phyloP scores from a whole-genome alignment of 2,329 filamentous ascomycete species.

The Cladosporium austrohemisphaericum region DNA sequence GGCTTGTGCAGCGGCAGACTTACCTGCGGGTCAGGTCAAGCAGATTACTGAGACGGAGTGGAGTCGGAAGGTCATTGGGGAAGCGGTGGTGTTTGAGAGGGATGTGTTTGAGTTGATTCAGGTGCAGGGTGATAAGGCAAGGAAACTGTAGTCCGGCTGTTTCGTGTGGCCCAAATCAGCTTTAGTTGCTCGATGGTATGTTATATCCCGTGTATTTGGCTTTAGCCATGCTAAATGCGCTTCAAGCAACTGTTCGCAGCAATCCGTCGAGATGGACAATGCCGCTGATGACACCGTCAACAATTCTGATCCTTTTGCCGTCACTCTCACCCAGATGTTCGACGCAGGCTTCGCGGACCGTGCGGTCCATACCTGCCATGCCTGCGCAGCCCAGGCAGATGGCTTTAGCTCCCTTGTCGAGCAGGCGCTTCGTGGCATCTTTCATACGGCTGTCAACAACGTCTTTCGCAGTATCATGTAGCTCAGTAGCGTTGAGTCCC shows the following conservation, averaged over 20 bases:
- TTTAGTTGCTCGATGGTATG: too few species aligned
- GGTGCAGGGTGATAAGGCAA: constrained; percentile 14
- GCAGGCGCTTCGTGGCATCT: constrained; percentile 64
- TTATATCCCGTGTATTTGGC: too few species aligned
- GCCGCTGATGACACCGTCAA: constrained; percentile 76
- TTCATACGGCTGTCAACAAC: constrained; percentile 64
- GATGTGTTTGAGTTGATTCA: constrained; percentile 23
- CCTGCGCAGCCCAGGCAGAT: constrained; percentile 17
- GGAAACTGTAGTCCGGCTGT: constrained; percentile 18
- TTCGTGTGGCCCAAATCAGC: too few species aligned
- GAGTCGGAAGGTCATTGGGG: constrained; percentile 24
- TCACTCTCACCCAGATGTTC: constrained; percentile 54
- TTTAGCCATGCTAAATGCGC: too few species aligned
- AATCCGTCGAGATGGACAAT: constrained; percentile 58
- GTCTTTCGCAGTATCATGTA: constrained; percentile 65
- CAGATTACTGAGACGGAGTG: constrained; percentile 23
- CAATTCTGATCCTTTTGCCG: constrained; percentile 53
- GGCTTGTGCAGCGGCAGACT: constrained; percentile 18
- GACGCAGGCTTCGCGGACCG: constrained; percentile 66
- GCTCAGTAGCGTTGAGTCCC: constrained; percentile 72
- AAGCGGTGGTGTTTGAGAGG: constrained; percentile 19
- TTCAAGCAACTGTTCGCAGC: constrained; percentile 25
- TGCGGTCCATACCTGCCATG: constrained; percentile 67
- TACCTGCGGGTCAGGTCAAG: constrained; percentile 23
- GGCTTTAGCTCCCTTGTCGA: constrained; percentile 37